These are phyloP conservation scores for Diplosphaera chodatii DNA, from an alignment of 139 green algal species.

Conservation along the genomic window DNA sequence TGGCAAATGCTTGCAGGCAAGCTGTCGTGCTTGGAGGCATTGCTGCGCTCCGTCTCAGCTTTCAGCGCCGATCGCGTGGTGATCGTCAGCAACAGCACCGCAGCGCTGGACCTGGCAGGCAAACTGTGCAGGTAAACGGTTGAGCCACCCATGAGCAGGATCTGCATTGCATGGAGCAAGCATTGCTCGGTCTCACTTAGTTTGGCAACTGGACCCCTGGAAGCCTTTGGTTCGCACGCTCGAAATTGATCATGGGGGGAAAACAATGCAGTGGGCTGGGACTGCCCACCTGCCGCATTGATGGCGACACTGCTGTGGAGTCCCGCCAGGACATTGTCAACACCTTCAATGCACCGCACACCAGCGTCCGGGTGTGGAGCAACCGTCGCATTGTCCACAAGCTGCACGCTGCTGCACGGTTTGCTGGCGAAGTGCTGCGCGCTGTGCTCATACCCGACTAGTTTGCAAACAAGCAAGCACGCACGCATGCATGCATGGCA, in stretches of 20 bases:
- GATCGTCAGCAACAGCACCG: conserved; percentile 64
- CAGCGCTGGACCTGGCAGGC: conserved; percentile 58
- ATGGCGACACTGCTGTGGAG: conserved; percentile 54
- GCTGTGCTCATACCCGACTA: too few relatives aligned
- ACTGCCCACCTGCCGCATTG: conserved; percentile 53
- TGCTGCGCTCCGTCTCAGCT: conserved; percentile 42
- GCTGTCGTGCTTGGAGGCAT: conserved; percentile 40
- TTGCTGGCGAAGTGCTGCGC: neutral
- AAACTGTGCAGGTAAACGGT: too few relatives aligned
- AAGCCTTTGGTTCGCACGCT: too few relatives aligned
- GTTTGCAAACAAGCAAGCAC: too few relatives aligned
- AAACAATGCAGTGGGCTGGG: conserved; percentile 16
- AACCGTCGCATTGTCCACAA: too few relatives aligned
- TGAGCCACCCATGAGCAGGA: too few relatives aligned
- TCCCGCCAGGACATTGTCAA: conserved; percentile 68
- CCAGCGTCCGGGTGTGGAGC: neutral
- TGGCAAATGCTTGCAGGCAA: conserved; percentile 44
- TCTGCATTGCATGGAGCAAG: too few relatives aligned
- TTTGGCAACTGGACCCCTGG: too few relatives aligned
- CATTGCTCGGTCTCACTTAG: too few relatives aligned
- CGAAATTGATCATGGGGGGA: conserved; percentile 65
- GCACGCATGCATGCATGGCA: too few relatives aligned
- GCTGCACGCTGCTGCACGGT: neutral
- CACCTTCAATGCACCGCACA: conserved; percentile 59
- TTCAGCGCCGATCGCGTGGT: conserved; percentile 43